Conservation (phyloP, 192 early-diverging fungal species). For the Backusella parvicylindrica region DNA sequence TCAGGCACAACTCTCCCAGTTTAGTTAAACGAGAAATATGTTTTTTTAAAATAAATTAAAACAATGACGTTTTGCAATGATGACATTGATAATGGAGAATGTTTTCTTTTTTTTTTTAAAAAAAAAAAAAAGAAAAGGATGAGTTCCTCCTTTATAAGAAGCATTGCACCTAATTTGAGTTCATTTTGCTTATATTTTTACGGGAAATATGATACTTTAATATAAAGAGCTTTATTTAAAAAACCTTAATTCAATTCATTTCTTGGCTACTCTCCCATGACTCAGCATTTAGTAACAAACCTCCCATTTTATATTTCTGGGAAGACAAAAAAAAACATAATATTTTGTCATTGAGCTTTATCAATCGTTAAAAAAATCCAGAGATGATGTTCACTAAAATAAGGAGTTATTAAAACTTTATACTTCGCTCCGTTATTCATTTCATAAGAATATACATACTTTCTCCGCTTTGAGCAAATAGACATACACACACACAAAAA, state of each 20-base stretch:
- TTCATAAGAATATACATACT: background rate
- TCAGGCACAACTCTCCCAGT: background rate
- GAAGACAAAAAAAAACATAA: background rate
- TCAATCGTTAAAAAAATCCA: background rate
- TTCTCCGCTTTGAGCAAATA: background rate
- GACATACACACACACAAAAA: background rate
- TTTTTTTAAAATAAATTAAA: background rate
- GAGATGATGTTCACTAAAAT: background rate
- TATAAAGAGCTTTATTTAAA: background rate
- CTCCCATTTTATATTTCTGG: background rate
- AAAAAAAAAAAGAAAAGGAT: background rate
- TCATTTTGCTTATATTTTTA: background rate
- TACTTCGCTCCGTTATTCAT: background rate
- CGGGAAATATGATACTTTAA: background rate
- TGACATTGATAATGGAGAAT: background rate
- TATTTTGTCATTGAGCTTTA: background rate
- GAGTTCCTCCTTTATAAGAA: background rate
- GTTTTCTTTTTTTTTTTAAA: background rate
- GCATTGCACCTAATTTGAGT: background rate
- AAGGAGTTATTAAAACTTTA: background rate
- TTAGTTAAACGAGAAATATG: background rate
- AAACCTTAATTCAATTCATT: background rate
- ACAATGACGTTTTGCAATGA: background rate
- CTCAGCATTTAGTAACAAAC: background rate
- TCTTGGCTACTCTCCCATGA: background rate